Percentiles rank a stretch among this genome's conserved stretches.
Evolutionary conservation across 768 basidiomycete genomes (phyloP).

Genomic region (Leccinum rimulosum): DNA sequence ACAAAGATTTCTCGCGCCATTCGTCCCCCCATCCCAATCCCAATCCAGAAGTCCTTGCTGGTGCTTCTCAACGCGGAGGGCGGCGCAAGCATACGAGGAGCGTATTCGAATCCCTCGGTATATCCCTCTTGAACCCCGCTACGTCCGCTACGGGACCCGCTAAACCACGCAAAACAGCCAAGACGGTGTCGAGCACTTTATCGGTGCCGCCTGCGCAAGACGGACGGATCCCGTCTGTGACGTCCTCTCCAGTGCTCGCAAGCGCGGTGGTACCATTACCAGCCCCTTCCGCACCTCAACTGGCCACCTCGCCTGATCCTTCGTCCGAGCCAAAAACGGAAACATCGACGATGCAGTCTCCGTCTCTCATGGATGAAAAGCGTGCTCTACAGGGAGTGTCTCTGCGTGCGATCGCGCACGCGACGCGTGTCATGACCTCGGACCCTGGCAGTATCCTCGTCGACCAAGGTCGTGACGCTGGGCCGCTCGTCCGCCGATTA

Average conservation of each 20-base stretch:
- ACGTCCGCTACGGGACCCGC: constrained; percentile 24
- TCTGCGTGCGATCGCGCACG: constrained; percentile 74
- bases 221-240: not conserved
- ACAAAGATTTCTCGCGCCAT: constrained; percentile 20
- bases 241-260: constrained; percentile 17
- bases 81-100: constrained; percentile 54
- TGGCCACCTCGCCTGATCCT: constrained; percentile 23
- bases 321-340: constrained; percentile 22
- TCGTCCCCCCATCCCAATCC: constrained; percentile 19
- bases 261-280: constrained; percentile 15
- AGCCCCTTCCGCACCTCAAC: constrained; percentile 26
- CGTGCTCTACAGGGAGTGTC: constrained; percentile 56
- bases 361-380: constrained; percentile 27
- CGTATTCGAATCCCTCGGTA: constrained; percentile 70
- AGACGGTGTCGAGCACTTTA: constrained; percentile 27
- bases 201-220: constrained; percentile 11
- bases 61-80: constrained; percentile 12
- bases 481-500: constrained; percentile 55
- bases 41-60: constrained; percentile 11
- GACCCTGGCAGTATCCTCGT: constrained; percentile 73
- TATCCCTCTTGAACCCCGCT: constrained; percentile 60
- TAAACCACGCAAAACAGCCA: constrained; percentile 20
- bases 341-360: constrained; percentile 29
- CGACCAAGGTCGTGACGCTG: constrained; percentile 65
- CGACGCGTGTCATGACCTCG: constrained; percentile 84